Evolutionary conservation across 1,284 basidiomycete genomes (phyloP), one percentile per base, ranked within the genome.

Genomic region (Jaminaea rosea): DNA sequence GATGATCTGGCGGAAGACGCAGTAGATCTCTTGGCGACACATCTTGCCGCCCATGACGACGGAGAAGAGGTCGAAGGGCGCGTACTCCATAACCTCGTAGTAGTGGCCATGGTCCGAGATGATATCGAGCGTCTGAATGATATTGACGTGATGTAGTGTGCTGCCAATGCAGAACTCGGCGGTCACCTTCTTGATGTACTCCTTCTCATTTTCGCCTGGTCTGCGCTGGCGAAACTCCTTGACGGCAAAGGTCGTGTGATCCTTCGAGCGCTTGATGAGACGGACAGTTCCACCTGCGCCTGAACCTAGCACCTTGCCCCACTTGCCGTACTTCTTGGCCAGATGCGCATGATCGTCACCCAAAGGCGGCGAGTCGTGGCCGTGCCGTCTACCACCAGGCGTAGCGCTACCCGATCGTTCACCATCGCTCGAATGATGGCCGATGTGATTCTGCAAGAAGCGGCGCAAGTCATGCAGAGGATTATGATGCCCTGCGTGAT

Each of bases 11-110:
- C 90, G 87, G 78, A 97, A 98, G 60, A 98, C 90, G 73, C 94
- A 99, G 79, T 97, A 97, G 58, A 96, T 93, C 76, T 99, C 93
- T 48, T 91, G 90, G 26, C 92, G 85, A 53, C 85, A 83, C 94
- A 99, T 99, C 78, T 90, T 93, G 60, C 90, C 88, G 27, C 92
- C 93, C 94, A 99, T 99, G 79, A 99, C 94, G 68, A 98, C 91
- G 52, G 86, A 89, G 79, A 99, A 99, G 48, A 99, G 83, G 77
- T 99, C 94, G 74, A 86, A 94, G 13, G 94, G 93, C 1, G 94
- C 94, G 69, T 96, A 98, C 77, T 98, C 92, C 94, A 99, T 99
- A 26, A 73, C 71, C 39, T 73, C 68, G 56, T 71, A 98, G 77
- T 91, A 98, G 75, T 93, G 91, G 5, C 92, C 92, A 71, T 93